A percentile compares a stretch with the other conserved stretches of the same genome.
Conservation (phyloP, 2,329 filamentous ascomycete genomes). For the Hypomyces rosellus region DNA sequence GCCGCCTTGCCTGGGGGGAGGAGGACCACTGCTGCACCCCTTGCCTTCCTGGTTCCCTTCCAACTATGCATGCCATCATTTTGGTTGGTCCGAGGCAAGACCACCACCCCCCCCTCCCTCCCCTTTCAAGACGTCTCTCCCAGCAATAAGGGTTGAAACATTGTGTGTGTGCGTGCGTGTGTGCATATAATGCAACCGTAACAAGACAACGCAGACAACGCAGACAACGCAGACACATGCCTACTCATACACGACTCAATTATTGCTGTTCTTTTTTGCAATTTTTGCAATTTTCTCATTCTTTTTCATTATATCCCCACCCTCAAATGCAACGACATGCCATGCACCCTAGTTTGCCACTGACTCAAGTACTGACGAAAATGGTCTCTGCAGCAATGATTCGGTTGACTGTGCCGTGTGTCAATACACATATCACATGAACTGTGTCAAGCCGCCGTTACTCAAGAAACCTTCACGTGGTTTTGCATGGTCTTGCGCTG, state of each 20-base stretch:
- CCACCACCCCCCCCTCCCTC: too few relatives aligned
- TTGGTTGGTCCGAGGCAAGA: not conserved
- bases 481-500: slow-evolving; percentile 95
- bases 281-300: not conserved
- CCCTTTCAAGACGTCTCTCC: too few relatives aligned
- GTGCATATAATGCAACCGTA: not conserved
- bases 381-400: slow-evolving; percentile 57
- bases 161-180: too few relatives aligned
- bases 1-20: not conserved
- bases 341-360: not conserved
- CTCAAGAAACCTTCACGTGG: slow-evolving; percentile 94
- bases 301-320: not conserved
- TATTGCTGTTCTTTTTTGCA: not conserved
- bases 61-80: not conserved
- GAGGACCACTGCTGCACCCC: not conserved
- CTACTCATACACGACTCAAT: not conserved
- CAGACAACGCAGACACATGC: not conserved
- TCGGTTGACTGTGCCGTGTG: slow-evolving; percentile 97
- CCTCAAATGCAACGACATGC: not conserved
- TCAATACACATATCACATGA: slow-evolving; percentile 95
- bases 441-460: slow-evolving; percentile 85
- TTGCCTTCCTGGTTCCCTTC: not conserved
- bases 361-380: slow-evolving; percentile 3
- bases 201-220: not conserved
- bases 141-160: too few relatives aligned